Base-by-base conservation (phyloP, 805 yeast species). In the Cyberlindnera maritima region DNA sequence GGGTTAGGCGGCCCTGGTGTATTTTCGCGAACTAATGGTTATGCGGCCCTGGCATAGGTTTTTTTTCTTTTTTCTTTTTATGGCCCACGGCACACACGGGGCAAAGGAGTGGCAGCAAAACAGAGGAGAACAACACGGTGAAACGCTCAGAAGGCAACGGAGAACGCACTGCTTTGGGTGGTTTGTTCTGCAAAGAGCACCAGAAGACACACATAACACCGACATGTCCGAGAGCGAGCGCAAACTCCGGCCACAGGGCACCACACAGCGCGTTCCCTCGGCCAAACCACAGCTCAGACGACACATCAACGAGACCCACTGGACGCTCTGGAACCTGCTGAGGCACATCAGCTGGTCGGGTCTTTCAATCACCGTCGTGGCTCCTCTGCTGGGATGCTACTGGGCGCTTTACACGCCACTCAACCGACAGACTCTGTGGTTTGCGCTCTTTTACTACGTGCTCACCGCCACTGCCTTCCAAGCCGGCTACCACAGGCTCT, bases 401-500 rank as follows among this genome's bases (percentile, higher is more conserved):
- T 63, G 60, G 36, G 76, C 79, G 11, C 64, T 70, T 4, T 59
- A 62, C 46, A 70, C 72, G 26, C 75, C 78, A 1, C 74, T 85
- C 33, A 67, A 68, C 40, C 35, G 50, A 44, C 72, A 72, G 58
- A 85, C 96, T 2, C 56, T 80, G 2, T 56, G 71, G 17, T 77
- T 84, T 60, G 74, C 81, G 1, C 44, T 81, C 13, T 53, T 71
- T 41, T 75, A 82, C 60, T 88, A 87, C 63, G 56, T 71, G 18
- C 58, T 79, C 48, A 77, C 88, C 13, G 82, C 88, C 21, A 56
- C 86, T n/a, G 80, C 89, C 34, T 80, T 88, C 59, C 86, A 91
- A 39, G 86, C 89, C 14, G 88, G 95, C 2, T 88, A 89, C 68
- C 96, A 88, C 62, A 72, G 96, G 39, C 75, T 83, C 49, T 88